phyloP scores from a whole-genome alignment of 805 yeast genomes.

The Wickerhamiella vanderwaltii region DNA sequence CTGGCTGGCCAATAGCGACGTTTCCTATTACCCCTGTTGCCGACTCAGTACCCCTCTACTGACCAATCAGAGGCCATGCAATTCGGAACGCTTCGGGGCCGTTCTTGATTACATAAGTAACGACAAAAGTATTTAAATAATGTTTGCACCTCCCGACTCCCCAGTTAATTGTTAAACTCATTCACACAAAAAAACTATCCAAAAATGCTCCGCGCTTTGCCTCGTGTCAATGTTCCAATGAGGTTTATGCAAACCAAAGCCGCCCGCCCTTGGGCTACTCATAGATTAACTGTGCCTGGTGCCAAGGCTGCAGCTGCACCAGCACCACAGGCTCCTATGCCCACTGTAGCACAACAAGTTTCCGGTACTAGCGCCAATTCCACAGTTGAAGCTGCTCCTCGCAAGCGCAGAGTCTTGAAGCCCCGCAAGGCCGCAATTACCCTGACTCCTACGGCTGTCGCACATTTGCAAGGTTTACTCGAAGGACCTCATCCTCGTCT shows the following conservation, averaged over 20 bases:
- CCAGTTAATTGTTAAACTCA: neutral
- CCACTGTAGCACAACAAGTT: neutral
- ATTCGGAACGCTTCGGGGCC: neutral
- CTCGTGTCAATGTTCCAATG: neutral
- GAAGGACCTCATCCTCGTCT: conserved; percentile 79
- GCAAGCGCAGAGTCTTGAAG: conserved; percentile 43
- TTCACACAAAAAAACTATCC: too few relatives aligned
- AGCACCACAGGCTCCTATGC: neutral
- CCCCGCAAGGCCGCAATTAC: conserved; percentile 88
- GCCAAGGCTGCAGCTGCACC: neutral
- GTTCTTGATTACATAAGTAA: conserved; percentile 1
- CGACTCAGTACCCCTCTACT: too few relatives aligned
- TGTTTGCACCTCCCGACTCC: neutral
- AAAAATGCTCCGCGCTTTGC: conserved; percentile 3
- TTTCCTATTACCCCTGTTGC: too few relatives aligned
- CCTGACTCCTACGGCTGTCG: conserved; percentile 60
- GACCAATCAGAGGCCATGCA: conserved; percentile 1
- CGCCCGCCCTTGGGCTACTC: conserved; percentile 22
- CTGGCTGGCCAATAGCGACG: too few relatives aligned
- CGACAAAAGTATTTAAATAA: neutral
- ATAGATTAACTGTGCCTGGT: conserved; percentile 14
- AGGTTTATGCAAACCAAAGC: conserved; percentile 18
- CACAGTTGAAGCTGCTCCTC: neutral
- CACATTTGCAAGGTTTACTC: conserved; percentile 53
- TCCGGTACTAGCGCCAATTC: neutral